These are phyloP conservation scores for Rhizopogon sp. DNA, from an alignment of 768 basidiomycete species.

Conservation along the genomic window DNA sequence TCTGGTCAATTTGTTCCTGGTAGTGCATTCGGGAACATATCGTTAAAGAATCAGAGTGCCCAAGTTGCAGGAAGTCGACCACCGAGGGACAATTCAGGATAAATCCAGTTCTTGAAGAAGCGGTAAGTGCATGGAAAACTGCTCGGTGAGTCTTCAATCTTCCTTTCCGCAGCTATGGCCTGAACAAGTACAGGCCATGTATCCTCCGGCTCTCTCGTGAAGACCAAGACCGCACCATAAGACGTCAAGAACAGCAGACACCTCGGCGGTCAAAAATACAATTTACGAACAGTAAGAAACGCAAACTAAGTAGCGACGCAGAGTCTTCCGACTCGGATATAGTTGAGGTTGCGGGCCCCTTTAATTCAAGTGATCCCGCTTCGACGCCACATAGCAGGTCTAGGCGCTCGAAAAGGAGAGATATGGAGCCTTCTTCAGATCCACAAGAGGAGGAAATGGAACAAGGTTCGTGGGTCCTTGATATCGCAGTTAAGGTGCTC, in stretches of 20 bases:
- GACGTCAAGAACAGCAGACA: slow-evolving; percentile 7
- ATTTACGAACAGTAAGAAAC: slow-evolving; percentile 28
- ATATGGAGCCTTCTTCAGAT: slow-evolving; percentile 25
- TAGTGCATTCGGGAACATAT: slow-evolving; percentile 71
- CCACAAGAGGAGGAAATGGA: slow-evolving; percentile 24
- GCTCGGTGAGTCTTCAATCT: slow-evolving; percentile 47
- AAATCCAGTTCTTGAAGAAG: slow-evolving; percentile 68
- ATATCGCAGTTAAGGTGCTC: neutral
- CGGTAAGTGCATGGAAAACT: slow-evolving; percentile 62
- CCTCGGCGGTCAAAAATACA: slow-evolving; percentile 14
- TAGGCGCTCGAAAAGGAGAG: slow-evolving; percentile 10
- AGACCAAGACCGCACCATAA: slow-evolving; percentile 18
- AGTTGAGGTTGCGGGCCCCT: slow-evolving; percentile 26
- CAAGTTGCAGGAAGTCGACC: slow-evolving; percentile 56
- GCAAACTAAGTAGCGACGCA: slow-evolving; percentile 22
- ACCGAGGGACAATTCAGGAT: slow-evolving; percentile 62
- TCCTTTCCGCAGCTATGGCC: neutral
- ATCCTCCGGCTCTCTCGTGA: slow-evolving; percentile 38
- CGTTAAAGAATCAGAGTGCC: slow-evolving; percentile 60
- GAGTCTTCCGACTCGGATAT: slow-evolving; percentile 22
- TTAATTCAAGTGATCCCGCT: slow-evolving; percentile 19
- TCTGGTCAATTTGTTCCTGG: slow-evolving; percentile 1
- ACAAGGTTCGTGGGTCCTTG: slow-evolving; percentile 11
- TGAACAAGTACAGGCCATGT: slow-evolving; percentile 30
- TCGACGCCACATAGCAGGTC: slow-evolving; percentile 18